phyloP scores from a whole-genome alignment of 2,329 filamentous ascomycete species.

The Teratosphaeria pseudoeucalypti region DNA sequence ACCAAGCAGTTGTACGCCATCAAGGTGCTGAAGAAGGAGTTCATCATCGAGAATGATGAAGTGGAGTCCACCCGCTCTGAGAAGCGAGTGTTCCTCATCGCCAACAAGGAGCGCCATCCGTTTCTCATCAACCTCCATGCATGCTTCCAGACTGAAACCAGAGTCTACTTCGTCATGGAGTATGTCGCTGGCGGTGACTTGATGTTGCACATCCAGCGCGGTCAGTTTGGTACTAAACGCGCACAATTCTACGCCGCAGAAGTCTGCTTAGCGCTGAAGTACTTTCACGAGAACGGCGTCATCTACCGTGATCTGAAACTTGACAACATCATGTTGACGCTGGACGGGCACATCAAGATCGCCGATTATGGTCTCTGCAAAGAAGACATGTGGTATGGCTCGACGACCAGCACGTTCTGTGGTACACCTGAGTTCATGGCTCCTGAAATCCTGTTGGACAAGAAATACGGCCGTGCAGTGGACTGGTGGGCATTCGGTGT shows the following conservation, averaged over 20 bases:
- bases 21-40: slow-evolving; percentile 98
- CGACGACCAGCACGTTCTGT: slow-evolving; percentile 94
- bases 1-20: slow-evolving; percentile 91
- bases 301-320: slow-evolving; percentile 81
- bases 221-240: slow-evolving; percentile 88
- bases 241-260: slow-evolving; percentile 98
- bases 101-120: slow-evolving; percentile 92
- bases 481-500: slow-evolving; percentile 99
- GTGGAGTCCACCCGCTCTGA: slow-evolving; percentile 96
- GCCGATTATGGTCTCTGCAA: slow-evolving; percentile 98
- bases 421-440: slow-evolving; percentile 99
- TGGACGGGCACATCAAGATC: slow-evolving; percentile 98
- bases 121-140: slow-evolving; percentile 93
- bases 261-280: slow-evolving; percentile 93
- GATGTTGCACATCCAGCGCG: slow-evolving; percentile 97
- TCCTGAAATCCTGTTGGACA: slow-evolving; percentile 94
- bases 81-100: slow-evolving; percentile 93
- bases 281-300: slow-evolving; percentile 98
- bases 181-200: slow-evolving; percentile 97
- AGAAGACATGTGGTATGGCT: slow-evolving; percentile 99
- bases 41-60: slow-evolving; percentile 99
- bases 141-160: slow-evolving; percentile 97
- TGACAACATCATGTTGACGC: slow-evolving; percentile 82
- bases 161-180: slow-evolving; percentile 99
- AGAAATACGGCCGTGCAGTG: slow-evolving; percentile 94